Conservation (phyloP, 306 rosid genomes). For the Castanea crenata region DNA sequence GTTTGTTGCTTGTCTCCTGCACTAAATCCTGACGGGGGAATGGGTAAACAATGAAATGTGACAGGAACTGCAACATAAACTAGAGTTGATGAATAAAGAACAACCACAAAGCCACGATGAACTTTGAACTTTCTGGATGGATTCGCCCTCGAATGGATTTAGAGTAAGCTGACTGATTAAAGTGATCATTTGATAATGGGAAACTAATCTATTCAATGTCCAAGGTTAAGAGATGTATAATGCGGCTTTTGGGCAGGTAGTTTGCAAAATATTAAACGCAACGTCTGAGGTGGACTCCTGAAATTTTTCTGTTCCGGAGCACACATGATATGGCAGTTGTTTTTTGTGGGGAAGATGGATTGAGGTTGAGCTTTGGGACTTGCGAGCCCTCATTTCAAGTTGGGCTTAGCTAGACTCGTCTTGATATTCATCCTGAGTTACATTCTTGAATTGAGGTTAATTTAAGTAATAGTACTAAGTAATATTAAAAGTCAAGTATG, state of each 20-base stretch:
- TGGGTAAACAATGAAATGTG: conserved; percentile 14
- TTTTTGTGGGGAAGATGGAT: not conserved
- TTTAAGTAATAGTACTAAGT: no score
- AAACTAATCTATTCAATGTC: not conserved
- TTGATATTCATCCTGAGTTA: not conserved
- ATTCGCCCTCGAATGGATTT: not conserved
- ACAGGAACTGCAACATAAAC: conserved; percentile 83
- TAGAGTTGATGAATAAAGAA: conserved; percentile 65
- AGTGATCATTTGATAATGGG: conserved; percentile 9
- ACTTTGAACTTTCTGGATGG: conserved; percentile 42
- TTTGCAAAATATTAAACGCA: conserved; percentile 27
- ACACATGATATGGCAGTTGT: not conserved
- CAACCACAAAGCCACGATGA: conserved; percentile 72
- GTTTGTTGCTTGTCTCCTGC: not conserved
- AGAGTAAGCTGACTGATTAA: conserved; percentile 29
- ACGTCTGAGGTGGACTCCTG: not conserved
- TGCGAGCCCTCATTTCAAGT: not conserved
- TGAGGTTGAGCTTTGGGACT: not conserved
- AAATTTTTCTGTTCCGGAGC: not conserved
- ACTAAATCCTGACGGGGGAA: conserved; percentile 19
- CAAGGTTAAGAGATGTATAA: conserved; percentile 19
- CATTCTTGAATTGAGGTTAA: not conserved
- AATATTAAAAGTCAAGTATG: no score
- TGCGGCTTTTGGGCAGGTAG: conserved; percentile 28
- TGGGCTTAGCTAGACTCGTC: not conserved